Evolutionary conservation across 1,284 basidiomycete genomes (phyloP).

Genomic region (Heterobasidion annosum): DNA sequence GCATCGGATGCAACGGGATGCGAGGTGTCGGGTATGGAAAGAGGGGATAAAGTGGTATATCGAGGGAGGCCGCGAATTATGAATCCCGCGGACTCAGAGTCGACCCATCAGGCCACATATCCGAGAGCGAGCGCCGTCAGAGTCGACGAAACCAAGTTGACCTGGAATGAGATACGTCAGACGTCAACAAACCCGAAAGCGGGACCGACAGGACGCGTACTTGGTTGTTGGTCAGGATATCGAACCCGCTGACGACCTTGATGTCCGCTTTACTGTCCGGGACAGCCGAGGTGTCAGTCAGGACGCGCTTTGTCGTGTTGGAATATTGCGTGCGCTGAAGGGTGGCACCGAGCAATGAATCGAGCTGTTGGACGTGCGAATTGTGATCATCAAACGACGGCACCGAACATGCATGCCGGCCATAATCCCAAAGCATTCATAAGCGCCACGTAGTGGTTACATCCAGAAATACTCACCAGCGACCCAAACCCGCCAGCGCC

Average conservation of each 20-base stretch:
- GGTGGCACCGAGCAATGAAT: slow-evolving; percentile 84
- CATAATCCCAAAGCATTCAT: not conserved
- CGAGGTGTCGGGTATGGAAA: too few species aligned
- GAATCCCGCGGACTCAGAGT: too few species aligned
- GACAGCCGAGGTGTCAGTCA: slow-evolving; percentile 43
- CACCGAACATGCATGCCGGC: slow-evolving; percentile 1
- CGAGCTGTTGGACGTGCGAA: slow-evolving; percentile 37
- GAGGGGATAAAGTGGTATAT: too few species aligned
- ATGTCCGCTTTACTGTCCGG: slow-evolving; percentile 23
- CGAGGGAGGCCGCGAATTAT: too few species aligned
- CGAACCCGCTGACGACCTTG: slow-evolving; percentile 59
- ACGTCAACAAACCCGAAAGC: not conserved
- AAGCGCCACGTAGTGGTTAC: not conserved
- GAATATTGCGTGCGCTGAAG: slow-evolving; percentile 80
- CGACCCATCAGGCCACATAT: slow-evolving; percentile 12
- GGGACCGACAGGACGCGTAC: slow-evolving; percentile 26
- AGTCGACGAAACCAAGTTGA: slow-evolving; percentile 36
- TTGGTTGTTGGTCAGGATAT: slow-evolving; percentile 78
- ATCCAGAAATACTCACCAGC: slow-evolving; percentile 36
- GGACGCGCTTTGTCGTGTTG: slow-evolving; percentile 48
- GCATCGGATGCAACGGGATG: too few species aligned
- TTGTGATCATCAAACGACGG: not conserved
- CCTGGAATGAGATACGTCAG: slow-evolving; percentile 18
- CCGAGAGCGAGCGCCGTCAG: slow-evolving; percentile 28
- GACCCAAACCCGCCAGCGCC: slow-evolving; percentile 70